phyloP scores from a whole-genome alignment of 73 alveolate genomes.

The Uronychia binucleata region DNA sequence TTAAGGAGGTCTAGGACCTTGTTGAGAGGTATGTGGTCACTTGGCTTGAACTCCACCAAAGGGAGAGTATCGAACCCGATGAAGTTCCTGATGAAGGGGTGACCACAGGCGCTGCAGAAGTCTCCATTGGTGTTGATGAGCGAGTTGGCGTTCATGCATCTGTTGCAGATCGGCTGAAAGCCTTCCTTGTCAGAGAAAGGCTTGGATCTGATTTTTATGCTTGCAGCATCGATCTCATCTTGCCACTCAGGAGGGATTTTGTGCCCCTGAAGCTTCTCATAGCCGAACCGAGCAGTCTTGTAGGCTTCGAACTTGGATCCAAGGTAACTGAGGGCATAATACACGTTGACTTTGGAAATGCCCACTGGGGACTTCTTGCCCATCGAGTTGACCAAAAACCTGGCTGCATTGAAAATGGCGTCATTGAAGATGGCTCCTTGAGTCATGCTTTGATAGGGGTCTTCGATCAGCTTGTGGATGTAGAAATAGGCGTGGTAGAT shows the following conservation, averaged over 20 bases:
- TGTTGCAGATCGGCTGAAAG: slow-evolving; percentile 76
- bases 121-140: slow-evolving; percentile 84
- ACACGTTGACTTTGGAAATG: slow-evolving; percentile 74
- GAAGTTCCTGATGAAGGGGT: slow-evolving; percentile 93
- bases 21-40: slow-evolving; percentile 65
- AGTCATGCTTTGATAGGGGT: slow-evolving; percentile 80
- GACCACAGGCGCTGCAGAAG: slow-evolving; percentile 84
- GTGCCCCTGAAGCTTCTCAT: slow-evolving; percentile 90
- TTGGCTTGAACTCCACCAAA: slow-evolving; percentile 89
- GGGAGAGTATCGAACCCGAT: slow-evolving; percentile 94
- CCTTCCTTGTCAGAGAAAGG: slow-evolving; percentile 96
- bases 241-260: slow-evolving; percentile 93
- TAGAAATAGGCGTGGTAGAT: slow-evolving; percentile 86
- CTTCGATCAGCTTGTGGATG: slow-evolving; percentile 87
- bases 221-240: slow-evolving; percentile 93
- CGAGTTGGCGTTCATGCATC: slow-evolving; percentile 86
- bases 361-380: slow-evolving; percentile 61
- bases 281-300: slow-evolving; percentile 94
- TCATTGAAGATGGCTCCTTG: slow-evolving; percentile 76
- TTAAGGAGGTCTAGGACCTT: slow-evolving; percentile 76
- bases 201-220: slow-evolving; percentile 86
- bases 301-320: slow-evolving; percentile 90
- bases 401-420: slow-evolving; percentile 83
- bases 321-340: slow-evolving; percentile 78
- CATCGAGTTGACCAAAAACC: slow-evolving; percentile 79